Base-by-base conservation (phyloP, 106 monocot genomes). In the Dioscorea alata region DNA sequence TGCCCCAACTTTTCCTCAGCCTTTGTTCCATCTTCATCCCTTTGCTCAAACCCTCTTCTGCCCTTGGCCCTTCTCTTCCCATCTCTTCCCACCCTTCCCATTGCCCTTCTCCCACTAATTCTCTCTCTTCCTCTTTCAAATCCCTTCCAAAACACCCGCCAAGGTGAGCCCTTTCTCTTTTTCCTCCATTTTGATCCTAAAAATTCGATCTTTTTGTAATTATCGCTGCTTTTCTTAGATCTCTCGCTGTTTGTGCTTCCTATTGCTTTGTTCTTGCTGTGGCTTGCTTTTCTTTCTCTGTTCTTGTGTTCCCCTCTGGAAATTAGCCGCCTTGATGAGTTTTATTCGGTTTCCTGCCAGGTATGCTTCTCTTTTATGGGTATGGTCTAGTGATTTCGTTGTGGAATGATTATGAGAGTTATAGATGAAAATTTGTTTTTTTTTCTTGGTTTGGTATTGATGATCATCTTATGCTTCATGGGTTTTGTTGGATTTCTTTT, bases 1-100 rank as follows among this genome's bases (percentile, higher is more conserved):
- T 83, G 23, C 70, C 79, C 82, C 68, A 58, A 65, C 60, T 59
- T 63, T 12, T 56, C 23, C 12, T 48, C 61, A 33, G 35, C 81
- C 61, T 64, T 75, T 24, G 74, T 49, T 42, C 50, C 53, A 31
- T 52, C 51, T 50, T 23, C 59, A 60, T 23, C 59, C 60, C 6
- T 42, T 34, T 60, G 64, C 76, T 35, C 49, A 70, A 48, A 42
- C 65, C 49, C 82, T 65, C 35, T 67, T 63, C 62, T 72, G 73
- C 66, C 73, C 71, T 48, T 69, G 62, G 57, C 64, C 61, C 63
- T 65, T 12, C 33, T 61, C 59, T 48, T 50, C 33, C 59, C 59
- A 53, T 67, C 68, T 54, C 69, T 50, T 57, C 64, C 28, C 70
- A 21, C 31, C 66, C 48, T 61, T 14, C 65, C 23, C 54, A 28